Base-by-base conservation (phyloP, 768 basidiomycete genomes). In the Pulveroboletus sp. region DNA sequence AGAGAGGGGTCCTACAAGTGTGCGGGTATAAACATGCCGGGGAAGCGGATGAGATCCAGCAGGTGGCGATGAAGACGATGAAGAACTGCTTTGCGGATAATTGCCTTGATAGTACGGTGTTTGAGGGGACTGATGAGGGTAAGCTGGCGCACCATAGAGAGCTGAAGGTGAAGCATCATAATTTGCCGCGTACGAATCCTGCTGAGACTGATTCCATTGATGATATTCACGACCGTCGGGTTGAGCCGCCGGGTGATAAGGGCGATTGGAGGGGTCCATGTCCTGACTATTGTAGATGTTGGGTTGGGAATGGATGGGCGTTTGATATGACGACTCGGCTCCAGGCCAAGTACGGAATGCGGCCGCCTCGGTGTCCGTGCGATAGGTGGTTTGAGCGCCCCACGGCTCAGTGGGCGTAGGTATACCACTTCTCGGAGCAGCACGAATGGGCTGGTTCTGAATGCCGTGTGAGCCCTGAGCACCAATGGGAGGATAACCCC, bases 1-100 rank as follows among this genome's bases (percentile, higher is more conserved):
- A 16, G 86, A 86, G 14, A 95, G 76, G 1, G 92, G 89, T 9
- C 94, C 94, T 49, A 96, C 90, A 7, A 96, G 80, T 2, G 93
- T 93, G 45, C 92, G 80, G 11, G 89, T 89, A 68, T 89, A 93
- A 6, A 82, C 75, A 57, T 86, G 78, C 48, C 83, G 76, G n/a
- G 83, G 76, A 47, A 79, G 68, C 46, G 82, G 73, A 35, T 75
- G 70, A 32, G 71, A 58, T 11, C 24, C 45, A 23, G 68, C 50
- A 38, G 68, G 63, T 39, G 71, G 68, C 16, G 68, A 59, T 43
- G 67, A 60, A 39, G 61, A 48, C 5, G 61, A 50, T 0, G 63
- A 64, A 6, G 57, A 11, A 32, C 42, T 63, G 56, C 58, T 61
- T 37, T 57, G 65, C 27, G 59, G n/a, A 29, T 61, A 57, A 35